phyloP scores from a whole-genome alignment of 2,329 filamentous ascomycete species.

The Penicillium vulpinum region DNA sequence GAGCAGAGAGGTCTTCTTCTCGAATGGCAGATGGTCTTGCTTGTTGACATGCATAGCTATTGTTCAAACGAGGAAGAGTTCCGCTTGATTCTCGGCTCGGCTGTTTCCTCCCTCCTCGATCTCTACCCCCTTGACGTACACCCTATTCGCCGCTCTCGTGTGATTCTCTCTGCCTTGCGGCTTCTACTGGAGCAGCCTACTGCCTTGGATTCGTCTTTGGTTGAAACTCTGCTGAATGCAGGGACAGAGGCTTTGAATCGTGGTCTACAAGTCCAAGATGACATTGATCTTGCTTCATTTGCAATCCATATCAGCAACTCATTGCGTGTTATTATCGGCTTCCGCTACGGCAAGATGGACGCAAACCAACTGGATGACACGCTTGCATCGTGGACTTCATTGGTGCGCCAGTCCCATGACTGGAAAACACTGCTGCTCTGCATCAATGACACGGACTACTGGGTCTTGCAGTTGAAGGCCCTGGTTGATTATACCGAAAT shows the following conservation, averaged over 20 bases:
- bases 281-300: conserved; percentile 29
- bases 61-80: conserved; percentile 32
- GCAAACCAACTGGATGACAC: conserved; percentile 29
- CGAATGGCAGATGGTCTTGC: conserved; percentile 41
- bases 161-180: conserved; percentile 37
- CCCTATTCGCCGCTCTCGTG: conserved; percentile 41
- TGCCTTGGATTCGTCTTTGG: conserved; percentile 28
- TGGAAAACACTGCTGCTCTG: conserved; percentile 43
- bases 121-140: conserved; percentile 33
- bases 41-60: conserved; percentile 33
- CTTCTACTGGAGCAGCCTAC: conserved; percentile 36
- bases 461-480: conserved; percentile 54
- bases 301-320: conserved; percentile 35
- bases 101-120: conserved; percentile 35
- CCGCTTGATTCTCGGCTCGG: conserved; percentile 26
- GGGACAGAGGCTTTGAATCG: conserved; percentile 21
- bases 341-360: conserved; percentile 35
- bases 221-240: conserved; percentile 30
- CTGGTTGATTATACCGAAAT: conserved; percentile 59
- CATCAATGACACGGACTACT: conserved; percentile 53
- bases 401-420: conserved; percentile 48
- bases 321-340: conserved; percentile 35
- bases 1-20: conserved; percentile 33
- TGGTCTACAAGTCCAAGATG: conserved; percentile 22
- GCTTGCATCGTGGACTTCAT: conserved; percentile 38